Evolutionary conservation across 164 flowering plant genomes (phyloP), one percentile per base, ranked within the genome.

Genomic region (Saururus chinensis): DNA sequence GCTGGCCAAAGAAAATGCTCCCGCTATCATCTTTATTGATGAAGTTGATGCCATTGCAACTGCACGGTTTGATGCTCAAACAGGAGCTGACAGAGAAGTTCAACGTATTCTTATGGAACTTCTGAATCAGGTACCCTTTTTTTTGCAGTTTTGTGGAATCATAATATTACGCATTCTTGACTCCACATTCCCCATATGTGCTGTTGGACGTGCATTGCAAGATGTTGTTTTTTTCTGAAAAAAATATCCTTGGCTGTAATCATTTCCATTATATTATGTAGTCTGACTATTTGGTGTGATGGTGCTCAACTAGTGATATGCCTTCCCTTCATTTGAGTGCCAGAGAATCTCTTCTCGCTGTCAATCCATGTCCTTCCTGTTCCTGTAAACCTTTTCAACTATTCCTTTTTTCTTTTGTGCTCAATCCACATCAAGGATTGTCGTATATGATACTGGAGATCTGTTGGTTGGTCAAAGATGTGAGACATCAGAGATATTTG

Each of bases 41-140:
- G 99, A 93, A 77, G 96, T 93, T 9, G 99, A 93, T 79, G 99
- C 97, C 22, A 90, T 93, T 62, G 99, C 95, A 17, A 93, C 98
- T 56, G 98, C 98, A 25, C 81, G 98, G 69, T 92, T 92, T 83
- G 98, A 92, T 84, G 97, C 98, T 30, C 98, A 92, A 73, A 89
- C 98, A 57, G 98, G 98, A 62, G 98, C 98, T 54, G 96, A 92
- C 70, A 84, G 98, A 79, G 98, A 92, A 76, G 98, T 92, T 66
- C 98, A 92, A 77, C 76, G 98, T 22, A 92, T 92, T 57, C 88
- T 92, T 20, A 92, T 92, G 98, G 98, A 92, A 66, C 88, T 92
- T 10, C 72, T 89, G 60, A 92, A 89, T 78, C 98, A 92, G 93
- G 93, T 87, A 65, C 13, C 60, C 16, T 17, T 19, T 23, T 19